These are phyloP conservation scores for Colletotrichum sp. DNA, from an alignment of 2,329 filamentous ascomycete genomes.

Conservation along the genomic window DNA sequence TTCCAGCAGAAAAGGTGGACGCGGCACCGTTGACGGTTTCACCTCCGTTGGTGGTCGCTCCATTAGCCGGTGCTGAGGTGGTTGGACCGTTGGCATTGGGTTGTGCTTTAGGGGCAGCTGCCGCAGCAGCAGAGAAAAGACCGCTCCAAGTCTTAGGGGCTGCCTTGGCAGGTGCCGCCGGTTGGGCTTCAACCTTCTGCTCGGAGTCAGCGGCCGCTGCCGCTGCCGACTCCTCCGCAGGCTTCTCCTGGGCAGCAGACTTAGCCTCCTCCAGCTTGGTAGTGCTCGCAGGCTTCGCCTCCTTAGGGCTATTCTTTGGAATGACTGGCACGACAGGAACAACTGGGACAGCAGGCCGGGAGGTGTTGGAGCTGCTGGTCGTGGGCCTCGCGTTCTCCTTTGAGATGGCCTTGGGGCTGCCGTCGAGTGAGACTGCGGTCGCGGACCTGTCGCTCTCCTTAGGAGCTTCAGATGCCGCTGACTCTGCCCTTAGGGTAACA, in stretches of 20 bases:
- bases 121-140: slow-evolving; percentile 36
- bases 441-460: slow-evolving; percentile 3
- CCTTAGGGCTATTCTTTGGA: slow-evolving; percentile 42
- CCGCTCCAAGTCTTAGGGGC: slow-evolving; percentile 46
- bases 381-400: slow-evolving; percentile 16
- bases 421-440: not conserved
- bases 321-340: slow-evolving; percentile 53
- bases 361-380: slow-evolving; percentile 17
- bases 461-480: not conserved
- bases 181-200: slow-evolving; percentile 13
- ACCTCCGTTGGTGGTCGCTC: slow-evolving; percentile 3
- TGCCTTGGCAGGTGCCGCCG: slow-evolving; percentile 27
- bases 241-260: slow-evolving; percentile 25
- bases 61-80: slow-evolving; percentile 15
- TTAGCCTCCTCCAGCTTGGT: slow-evolving; percentile 1
- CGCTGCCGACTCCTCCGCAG: slow-evolving; percentile 23
- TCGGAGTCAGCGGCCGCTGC: slow-evolving; percentile 12
- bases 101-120: slow-evolving; percentile 21
- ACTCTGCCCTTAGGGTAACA: not conserved
- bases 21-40: slow-evolving; percentile 17
- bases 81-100: slow-evolving; percentile 25
- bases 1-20: slow-evolving; percentile 3
- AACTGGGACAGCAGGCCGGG: slow-evolving; percentile 42
- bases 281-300: slow-evolving; percentile 22
- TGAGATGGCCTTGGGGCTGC: slow-evolving; percentile 14